phyloP scores from a whole-genome alignment of 2,329 filamentous ascomycete species.

The Pestalotiopsis fici region DNA sequence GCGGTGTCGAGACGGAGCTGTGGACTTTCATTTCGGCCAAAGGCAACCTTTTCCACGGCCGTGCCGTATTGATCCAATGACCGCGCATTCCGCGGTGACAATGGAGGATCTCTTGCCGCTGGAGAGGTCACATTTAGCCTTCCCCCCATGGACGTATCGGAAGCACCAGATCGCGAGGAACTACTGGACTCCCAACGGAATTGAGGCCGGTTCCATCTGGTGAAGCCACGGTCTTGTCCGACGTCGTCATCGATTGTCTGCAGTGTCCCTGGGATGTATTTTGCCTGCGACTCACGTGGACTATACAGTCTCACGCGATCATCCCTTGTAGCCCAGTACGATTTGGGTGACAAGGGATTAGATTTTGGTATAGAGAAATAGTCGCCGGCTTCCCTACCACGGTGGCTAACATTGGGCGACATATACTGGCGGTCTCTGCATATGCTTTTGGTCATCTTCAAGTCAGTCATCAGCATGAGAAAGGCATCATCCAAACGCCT shows the following conservation, averaged over 20 bases:
- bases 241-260: background rate
- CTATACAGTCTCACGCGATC: background rate
- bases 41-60: background rate
- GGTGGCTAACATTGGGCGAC: background rate
- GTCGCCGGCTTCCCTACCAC: background rate
- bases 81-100: background rate
- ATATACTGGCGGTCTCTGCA: background rate
- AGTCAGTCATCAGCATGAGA: conserved; percentile 35
- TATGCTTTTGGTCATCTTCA: conserved; percentile 22
- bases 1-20: background rate
- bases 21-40: background rate
- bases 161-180: background rate
- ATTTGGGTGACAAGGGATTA: background rate
- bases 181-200: background rate
- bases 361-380: background rate
- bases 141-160: background rate
- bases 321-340: background rate
- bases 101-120: background rate
- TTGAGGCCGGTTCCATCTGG: background rate
- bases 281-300: background rate
- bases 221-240: background rate
- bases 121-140: background rate
- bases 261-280: background rate
- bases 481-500: conserved; percentile 64
- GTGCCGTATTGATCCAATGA: too few species aligned